A percentile compares a stretch with the other conserved stretches of the same genome.
Conservation (phyloP, 352 stramenopile species). For the Phytopythium cucurbitacearum region DNA sequence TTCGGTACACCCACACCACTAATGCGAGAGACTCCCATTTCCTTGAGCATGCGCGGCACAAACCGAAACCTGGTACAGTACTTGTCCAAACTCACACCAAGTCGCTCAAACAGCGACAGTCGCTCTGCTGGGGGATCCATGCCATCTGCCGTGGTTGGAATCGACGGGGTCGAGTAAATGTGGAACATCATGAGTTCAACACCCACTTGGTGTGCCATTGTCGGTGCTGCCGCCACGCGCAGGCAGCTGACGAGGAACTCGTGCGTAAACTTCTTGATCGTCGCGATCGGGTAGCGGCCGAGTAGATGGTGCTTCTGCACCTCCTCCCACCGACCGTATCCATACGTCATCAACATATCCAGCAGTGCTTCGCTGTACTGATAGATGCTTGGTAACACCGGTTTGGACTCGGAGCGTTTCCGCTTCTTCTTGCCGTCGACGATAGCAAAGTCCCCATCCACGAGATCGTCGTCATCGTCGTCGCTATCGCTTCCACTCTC, state of each 20-base stretch:
- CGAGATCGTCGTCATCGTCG: slow-evolving; percentile 49
- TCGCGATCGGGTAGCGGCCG: slow-evolving; percentile 29
- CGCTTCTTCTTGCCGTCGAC: slow-evolving; percentile 17
- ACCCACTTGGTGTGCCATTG: not conserved
- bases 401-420: not conserved
- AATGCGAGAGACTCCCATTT: slow-evolving; percentile 25
- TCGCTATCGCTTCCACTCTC: slow-evolving; percentile 46
- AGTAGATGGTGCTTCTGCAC: slow-evolving; percentile 41
- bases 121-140: not conserved
- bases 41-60: slow-evolving; percentile 31
- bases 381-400: slow-evolving; percentile 21
- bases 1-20: slow-evolving; percentile 18
- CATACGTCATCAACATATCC: slow-evolving; percentile 55
- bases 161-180: not conserved
- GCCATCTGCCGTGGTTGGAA: not conserved
- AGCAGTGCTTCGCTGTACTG: slow-evolving; percentile 34
- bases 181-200: slow-evolving; percentile 1
- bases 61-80: slow-evolving; percentile 44
- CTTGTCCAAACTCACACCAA: slow-evolving; percentile 7
- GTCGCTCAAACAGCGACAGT: not conserved
- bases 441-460: slow-evolving; percentile 36
- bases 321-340: slow-evolving; percentile 83
- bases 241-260: slow-evolving; percentile 49
- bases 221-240: slow-evolving; percentile 31
- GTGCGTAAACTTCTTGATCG: slow-evolving; percentile 43